Conservation (phyloP, 768 basidiomycete genomes). For the Pleurotus salmoneostramineus region DNA sequence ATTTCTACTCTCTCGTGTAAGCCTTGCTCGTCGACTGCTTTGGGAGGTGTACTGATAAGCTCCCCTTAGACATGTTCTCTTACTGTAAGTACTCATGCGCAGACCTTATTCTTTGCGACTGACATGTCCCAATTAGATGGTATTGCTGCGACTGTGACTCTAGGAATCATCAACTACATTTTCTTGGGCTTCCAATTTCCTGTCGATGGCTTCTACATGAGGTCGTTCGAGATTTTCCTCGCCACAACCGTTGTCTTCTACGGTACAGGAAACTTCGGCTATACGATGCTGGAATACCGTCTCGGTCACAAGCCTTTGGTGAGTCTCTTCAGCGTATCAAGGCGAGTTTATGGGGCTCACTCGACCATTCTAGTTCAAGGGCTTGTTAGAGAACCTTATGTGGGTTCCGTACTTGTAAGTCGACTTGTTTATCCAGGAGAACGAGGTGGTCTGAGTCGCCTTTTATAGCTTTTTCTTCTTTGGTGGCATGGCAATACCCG, state of each 20-base stretch:
- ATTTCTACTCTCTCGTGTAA: slow-evolving; percentile 69
- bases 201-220: slow-evolving; percentile 74
- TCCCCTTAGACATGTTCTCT: slow-evolving; percentile 47
- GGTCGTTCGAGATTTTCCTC: slow-evolving; percentile 78
- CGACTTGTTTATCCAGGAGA: slow-evolving; percentile 11
- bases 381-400: slow-evolving; percentile 53
- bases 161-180: slow-evolving; percentile 69
- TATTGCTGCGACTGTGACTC: slow-evolving; percentile 64
- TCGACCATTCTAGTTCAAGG: slow-evolving; percentile 31
- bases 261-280: slow-evolving; percentile 69
- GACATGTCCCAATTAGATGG: slow-evolving; percentile 31
- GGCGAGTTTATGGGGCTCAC: slow-evolving; percentile 11
- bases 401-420: slow-evolving; percentile 78
- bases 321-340: slow-evolving; percentile 16
- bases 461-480: slow-evolving; percentile 70
- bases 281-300: slow-evolving; percentile 70
- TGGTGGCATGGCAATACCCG: slow-evolving; percentile 67
- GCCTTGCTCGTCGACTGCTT: slow-evolving; percentile 16
- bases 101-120: not conserved
- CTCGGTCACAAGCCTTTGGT: slow-evolving; percentile 53
- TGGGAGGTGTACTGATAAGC: not conserved
- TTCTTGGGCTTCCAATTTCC: slow-evolving; percentile 71
- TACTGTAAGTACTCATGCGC: slow-evolving; percentile 31
- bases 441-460: not conserved
- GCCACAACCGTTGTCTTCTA: slow-evolving; percentile 77